Percentiles rank a stretch among this genome's conserved stretches.
Evolutionary conservation across 495 filamentous ascomycete species (phyloP).

Genomic region (Rhypophila decipiens): DNA sequence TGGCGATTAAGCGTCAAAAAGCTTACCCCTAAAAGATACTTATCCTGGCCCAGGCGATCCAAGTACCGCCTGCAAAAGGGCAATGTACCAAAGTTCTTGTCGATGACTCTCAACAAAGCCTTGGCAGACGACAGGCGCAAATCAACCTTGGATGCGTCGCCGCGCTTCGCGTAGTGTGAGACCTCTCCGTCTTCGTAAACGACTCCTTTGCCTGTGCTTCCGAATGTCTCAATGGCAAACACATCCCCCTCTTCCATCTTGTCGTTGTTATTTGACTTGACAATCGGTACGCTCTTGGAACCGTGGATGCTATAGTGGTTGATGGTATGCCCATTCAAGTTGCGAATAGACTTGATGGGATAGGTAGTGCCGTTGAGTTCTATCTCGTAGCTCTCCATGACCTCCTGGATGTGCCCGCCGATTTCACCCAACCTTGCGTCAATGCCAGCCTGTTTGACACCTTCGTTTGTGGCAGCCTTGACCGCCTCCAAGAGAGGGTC

Average conservation of each 20-base stretch:
- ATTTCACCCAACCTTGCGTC: slow-evolving; percentile 74
- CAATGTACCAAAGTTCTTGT: slow-evolving; percentile 86
- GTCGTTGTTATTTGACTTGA: slow-evolving; percentile 70
- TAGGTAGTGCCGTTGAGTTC: slow-evolving; percentile 69
- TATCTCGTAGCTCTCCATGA: slow-evolving; percentile 86
- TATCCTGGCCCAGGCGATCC: slow-evolving; percentile 79
- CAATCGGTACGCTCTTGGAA: slow-evolving; percentile 80
- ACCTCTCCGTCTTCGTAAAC: slow-evolving; percentile 77
- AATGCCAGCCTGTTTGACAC: slow-evolving; percentile 77
- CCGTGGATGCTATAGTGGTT: slow-evolving; percentile 82
- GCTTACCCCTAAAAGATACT: slow-evolving; percentile 77
- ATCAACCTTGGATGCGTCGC: slow-evolving; percentile 59
- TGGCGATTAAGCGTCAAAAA: background rate
- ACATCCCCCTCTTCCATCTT: slow-evolving; percentile 95
- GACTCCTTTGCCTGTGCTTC: slow-evolving; percentile 82
- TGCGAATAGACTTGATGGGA: slow-evolving; percentile 79
- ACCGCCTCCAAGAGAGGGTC: slow-evolving; percentile 77
- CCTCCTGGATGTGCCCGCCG: slow-evolving; percentile 71
- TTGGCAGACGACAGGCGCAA: slow-evolving; percentile 71
- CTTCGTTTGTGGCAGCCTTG: slow-evolving; percentile 81
- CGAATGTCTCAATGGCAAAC: slow-evolving; percentile 92
- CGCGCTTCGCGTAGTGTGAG: slow-evolving; percentile 67
- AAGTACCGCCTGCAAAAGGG: slow-evolving; percentile 83
- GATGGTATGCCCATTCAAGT: slow-evolving; percentile 87
- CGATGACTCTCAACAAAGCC: slow-evolving; percentile 75